Conservation (phyloP, 768 basidiomycete genomes). For the Steccherinum ochraceum region DNA sequence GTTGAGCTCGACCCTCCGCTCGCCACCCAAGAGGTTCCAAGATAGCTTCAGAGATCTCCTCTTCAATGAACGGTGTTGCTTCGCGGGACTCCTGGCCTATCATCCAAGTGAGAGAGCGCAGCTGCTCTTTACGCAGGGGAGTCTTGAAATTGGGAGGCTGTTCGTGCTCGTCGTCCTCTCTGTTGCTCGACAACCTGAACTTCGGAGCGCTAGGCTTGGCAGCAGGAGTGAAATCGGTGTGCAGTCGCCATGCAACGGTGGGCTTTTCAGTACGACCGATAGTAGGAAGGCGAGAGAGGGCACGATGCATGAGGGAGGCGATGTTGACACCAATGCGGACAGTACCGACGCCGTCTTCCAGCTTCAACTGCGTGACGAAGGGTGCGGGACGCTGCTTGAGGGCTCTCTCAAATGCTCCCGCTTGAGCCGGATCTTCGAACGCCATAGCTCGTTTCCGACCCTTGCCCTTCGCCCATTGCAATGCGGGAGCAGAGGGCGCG, state of each 20-base stretch:
- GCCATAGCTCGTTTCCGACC: conserved; percentile 58
- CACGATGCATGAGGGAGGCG: conserved; percentile 82
- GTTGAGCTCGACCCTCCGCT: conserved; percentile 84
- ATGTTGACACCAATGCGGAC: conserved; percentile 87
- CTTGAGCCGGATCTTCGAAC: conserved; percentile 79
- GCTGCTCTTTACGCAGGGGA: conserved; percentile 74
- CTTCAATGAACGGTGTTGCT: conserved; percentile 77
- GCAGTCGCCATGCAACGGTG: conserved; percentile 71
- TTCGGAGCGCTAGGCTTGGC: conserved; percentile 53
- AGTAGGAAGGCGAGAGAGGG: conserved; percentile 70
- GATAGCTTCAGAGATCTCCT: conserved; percentile 90
- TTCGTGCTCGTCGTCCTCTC: conserved; percentile 54
- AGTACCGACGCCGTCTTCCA: conserved; percentile 55
- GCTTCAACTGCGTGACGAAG: conserved; percentile 78
- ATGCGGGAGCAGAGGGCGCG: conserved; percentile 69
- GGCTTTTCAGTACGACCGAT: conserved; percentile 35
- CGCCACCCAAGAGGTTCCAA: conserved; percentile 86
- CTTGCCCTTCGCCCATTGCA: conserved; percentile 64
- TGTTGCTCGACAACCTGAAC: conserved; percentile 74
- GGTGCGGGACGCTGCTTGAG: conserved; percentile 83
- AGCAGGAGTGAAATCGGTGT: conserved; percentile 68
- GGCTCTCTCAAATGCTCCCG: conserved; percentile 83
- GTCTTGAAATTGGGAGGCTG: conserved; percentile 81
- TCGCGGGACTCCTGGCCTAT: conserved; percentile 62
- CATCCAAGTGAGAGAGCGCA: conserved; percentile 94